phyloP scores from a whole-genome alignment of 148 eudicot genomes.

The Diospyros lotus region DNA sequence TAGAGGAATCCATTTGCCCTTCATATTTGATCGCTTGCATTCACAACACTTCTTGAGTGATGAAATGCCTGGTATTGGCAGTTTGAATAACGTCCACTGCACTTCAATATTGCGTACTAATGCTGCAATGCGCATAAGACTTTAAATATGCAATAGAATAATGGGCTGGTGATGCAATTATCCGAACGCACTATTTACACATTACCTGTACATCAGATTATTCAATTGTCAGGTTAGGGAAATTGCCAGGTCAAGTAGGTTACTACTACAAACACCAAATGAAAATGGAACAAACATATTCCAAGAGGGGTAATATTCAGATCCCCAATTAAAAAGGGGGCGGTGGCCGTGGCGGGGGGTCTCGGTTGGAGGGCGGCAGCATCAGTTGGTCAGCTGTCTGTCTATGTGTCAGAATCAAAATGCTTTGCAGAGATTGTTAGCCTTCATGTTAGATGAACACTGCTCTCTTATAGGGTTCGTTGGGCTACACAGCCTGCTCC shows the following conservation, averaged over 20 bases:
- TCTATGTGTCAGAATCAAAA: conserved; percentile 31
- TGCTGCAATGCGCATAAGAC: too few relatives aligned
- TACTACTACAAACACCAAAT: too few relatives aligned
- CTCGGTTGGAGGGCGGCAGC: too few relatives aligned
- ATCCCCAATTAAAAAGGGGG: conserved; percentile 11
- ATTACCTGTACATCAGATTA: conserved; percentile 22
- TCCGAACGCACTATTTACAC: conserved; percentile 19
- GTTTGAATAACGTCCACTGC: too few relatives aligned
- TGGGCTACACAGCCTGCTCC: conserved; percentile 2
- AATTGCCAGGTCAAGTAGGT: background rate
- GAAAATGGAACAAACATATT: too few relatives aligned
- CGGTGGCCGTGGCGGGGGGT: too few relatives aligned
- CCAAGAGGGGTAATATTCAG: background rate
- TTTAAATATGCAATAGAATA: too few relatives aligned
- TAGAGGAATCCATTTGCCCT: background rate
- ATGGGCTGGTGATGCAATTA: conserved; percentile 5
- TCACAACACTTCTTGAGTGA: background rate
- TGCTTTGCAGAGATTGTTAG: conserved; percentile 65
- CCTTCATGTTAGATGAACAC: conserved; percentile 33
- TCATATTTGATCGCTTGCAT: background rate
- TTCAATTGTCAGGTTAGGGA: conserved; percentile 10
- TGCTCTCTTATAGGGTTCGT: conserved; percentile 45
- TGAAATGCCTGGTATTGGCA: too few relatives aligned
- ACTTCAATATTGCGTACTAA: too few relatives aligned
- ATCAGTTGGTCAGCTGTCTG: conserved; percentile 15